Base-by-base conservation (phyloP, 164 flowering plant genomes). In the Stephania cephalantha region DNA sequence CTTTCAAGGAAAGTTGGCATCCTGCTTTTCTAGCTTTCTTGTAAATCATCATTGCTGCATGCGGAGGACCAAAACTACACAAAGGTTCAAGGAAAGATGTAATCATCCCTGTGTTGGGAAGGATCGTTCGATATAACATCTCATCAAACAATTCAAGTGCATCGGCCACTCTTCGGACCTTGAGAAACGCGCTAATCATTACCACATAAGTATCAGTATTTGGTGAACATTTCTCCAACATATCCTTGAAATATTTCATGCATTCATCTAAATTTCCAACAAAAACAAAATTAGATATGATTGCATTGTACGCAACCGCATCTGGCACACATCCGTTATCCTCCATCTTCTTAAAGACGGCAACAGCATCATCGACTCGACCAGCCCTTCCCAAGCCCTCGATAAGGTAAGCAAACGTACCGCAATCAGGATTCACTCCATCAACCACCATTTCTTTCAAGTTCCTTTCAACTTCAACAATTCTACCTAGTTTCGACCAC, bases 61-160 rank as follows among this genome's bases (percentile, higher is more conserved):
- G 85, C 17, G 99, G 98, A 52, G 98, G 99, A 71, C 98, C 99
- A 82, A 86, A 93, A 69, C 88, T 82, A 79, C 99, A 95, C 76
- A 91, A 74, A 53, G 86, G 90, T 70, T 89, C 84, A 50, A 95
- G 81, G 73, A 89, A 90, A 35, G 88, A 85, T 53, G 94, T 90
- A 70, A 91, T 48, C 20, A 78, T 74, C 70, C 98, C 98, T 7
- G 91, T 85, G 44, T 83, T 81, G 6, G 97, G 98, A 78, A 83
- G 44, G 10, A 95, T 78, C 70, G 88, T 91, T 75, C 78, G 82
- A 29, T 25, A 75, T 44, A 90, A 66, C 99, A 93, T 90, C 68
- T 87, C 90, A 80, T 95, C 96, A 85, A 90, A 87, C 86, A 91
- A 74, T 81, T 93, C 96, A 76, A 95, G 88, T 15, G 98, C 93